Conservation (phyloP, 2,329 filamentous ascomycete species). For the Fusarium oxysporum region DNA sequence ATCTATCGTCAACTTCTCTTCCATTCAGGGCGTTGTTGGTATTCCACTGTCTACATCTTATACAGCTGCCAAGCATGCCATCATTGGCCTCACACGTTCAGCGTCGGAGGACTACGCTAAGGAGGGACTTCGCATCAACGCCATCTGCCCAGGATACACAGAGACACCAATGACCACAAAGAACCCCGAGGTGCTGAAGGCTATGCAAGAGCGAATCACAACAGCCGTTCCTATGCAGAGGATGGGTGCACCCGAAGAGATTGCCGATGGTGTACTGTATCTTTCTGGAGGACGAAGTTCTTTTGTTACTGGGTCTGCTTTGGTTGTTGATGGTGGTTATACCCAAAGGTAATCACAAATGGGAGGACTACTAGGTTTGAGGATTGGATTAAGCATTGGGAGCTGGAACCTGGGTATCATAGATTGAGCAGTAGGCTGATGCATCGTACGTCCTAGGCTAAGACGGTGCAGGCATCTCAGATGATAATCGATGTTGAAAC, state of each 20-base stretch:
- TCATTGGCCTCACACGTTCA: constrained; percentile 43
- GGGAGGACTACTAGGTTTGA: fast-evolving
- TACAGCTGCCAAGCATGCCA: constrained; percentile 32
- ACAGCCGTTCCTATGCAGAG: constrained; percentile 46
- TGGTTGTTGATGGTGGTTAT: constrained; percentile 36
- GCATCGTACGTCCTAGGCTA: background rate
- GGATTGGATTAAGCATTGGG: no score
- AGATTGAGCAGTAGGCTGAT: background rate
- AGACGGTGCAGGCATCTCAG: background rate
- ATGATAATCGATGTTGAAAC: background rate
- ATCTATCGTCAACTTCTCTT: constrained; percentile 37
- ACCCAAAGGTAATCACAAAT: constrained; percentile 21
- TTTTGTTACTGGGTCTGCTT: constrained; percentile 36
- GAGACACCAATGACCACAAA: constrained; percentile 48
- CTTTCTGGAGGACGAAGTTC: constrained; percentile 40
- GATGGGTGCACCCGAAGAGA: constrained; percentile 45
- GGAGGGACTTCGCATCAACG: constrained; percentile 54
- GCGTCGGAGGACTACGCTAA: constrained; percentile 57
- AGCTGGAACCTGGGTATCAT: no score
- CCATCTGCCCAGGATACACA: constrained; percentile 49
- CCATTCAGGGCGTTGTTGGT: constrained; percentile 34
- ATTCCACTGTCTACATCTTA: constrained; percentile 33
- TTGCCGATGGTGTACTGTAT: constrained; percentile 47
- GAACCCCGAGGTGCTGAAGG: constrained; percentile 43
- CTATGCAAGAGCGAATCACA: constrained; percentile 40